Percentiles rank a stretch among this genome's conserved stretches.
phyloP scores from a whole-genome alignment of 2,329 filamentous ascomycete species.

The Cordyceps javanica region DNA sequence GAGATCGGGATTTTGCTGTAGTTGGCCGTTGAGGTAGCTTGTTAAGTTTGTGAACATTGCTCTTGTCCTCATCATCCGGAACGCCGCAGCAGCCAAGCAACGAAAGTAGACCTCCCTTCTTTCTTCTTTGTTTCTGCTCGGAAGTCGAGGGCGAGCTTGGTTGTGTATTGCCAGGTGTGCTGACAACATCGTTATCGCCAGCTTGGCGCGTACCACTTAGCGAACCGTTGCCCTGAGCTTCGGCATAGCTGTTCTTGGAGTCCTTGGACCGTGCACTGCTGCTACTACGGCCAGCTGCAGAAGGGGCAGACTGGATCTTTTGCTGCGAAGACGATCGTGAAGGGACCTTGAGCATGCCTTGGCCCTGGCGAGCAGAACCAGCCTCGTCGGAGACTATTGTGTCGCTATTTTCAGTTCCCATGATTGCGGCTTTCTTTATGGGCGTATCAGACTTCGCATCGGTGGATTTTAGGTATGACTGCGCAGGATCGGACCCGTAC shows the following conservation, averaged over 20 bases:
- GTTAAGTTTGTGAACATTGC: slow-evolving; percentile 53
- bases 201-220: slow-evolving; percentile 58
- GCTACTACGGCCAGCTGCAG: slow-evolving; percentile 54
- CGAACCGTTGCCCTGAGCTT: slow-evolving; percentile 59
- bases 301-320: slow-evolving; percentile 53
- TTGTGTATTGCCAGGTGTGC: slow-evolving; percentile 43
- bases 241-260: slow-evolving; percentile 58
- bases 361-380: slow-evolving; percentile 41
- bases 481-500: slow-evolving; percentile 26
- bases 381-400: slow-evolving; percentile 36
- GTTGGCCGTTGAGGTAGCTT: slow-evolving; percentile 49
- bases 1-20: slow-evolving; percentile 48
- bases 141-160: slow-evolving; percentile 45
- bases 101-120: slow-evolving; percentile 47
- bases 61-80: slow-evolving; percentile 49
- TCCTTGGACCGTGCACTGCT: slow-evolving; percentile 60
- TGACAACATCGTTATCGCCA: slow-evolving; percentile 46
- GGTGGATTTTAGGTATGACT: slow-evolving; percentile 21
- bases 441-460: slow-evolving; percentile 30
- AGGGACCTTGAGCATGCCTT: slow-evolving; percentile 50
- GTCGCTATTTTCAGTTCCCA: slow-evolving; percentile 37
- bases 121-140: slow-evolving; percentile 48
- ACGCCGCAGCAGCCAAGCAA: slow-evolving; percentile 63
- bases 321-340: slow-evolving; percentile 56
- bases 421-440: slow-evolving; percentile 27